Evolutionary conservation across 106 monocot genomes (phyloP).

Genomic region (Dactylorhiza incarnata): DNA sequence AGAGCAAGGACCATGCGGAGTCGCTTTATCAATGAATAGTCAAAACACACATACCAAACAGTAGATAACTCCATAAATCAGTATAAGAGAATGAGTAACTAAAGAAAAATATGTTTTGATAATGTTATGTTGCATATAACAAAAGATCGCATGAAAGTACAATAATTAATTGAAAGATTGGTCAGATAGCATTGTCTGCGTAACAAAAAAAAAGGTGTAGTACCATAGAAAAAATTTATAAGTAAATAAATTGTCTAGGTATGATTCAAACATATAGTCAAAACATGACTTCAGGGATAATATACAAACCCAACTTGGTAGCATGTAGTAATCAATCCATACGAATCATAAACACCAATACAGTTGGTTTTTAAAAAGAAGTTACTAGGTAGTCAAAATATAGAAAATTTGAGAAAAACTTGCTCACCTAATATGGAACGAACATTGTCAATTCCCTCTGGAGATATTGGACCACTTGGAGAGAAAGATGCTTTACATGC

Average conservation of each 20-base stretch:
- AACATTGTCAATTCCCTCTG: slow-evolving; percentile 60
- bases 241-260: not conserved
- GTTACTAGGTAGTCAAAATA: not conserved
- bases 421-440: slow-evolving; percentile 48
- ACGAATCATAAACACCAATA: not conserved
- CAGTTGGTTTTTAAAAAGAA: not conserved
- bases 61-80: too few relatives aligned
- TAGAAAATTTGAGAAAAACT: not conserved
- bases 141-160: too few relatives aligned
- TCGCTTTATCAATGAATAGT: too few relatives aligned
- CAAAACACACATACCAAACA: too few relatives aligned
- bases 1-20: too few relatives aligned
- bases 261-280: not conserved
- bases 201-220: too few relatives aligned
- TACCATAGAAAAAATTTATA: too few relatives aligned
- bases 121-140: too few relatives aligned
- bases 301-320: not conserved
- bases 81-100: too few relatives aligned
- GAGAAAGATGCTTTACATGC: slow-evolving; percentile 56
- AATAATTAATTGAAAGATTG: too few relatives aligned
- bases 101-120: too few relatives aligned
- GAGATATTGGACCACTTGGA: slow-evolving; percentile 45
- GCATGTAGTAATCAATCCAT: not conserved
- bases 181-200: too few relatives aligned
- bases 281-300: not conserved